phyloP scores from a whole-genome alignment of 495 filamentous ascomycete species.

The Penicillium egyptiacum region DNA sequence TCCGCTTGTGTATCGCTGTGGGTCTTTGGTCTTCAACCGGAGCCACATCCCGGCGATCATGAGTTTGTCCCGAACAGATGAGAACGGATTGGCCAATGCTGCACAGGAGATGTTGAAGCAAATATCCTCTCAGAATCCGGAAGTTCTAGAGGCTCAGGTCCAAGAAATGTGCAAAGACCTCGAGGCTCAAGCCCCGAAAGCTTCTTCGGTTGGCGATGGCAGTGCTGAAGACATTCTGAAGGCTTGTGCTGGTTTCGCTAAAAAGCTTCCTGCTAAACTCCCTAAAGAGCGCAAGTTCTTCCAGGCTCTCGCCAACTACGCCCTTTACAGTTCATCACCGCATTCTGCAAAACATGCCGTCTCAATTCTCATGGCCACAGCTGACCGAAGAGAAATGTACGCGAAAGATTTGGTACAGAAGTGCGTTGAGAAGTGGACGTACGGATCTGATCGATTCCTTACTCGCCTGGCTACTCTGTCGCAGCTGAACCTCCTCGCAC shows the following conservation, averaged over 20 bases:
- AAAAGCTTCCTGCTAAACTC: constrained; percentile 78
- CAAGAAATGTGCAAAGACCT: constrained; percentile 87
- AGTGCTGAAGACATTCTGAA: constrained; percentile 84
- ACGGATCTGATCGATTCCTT: constrained; percentile 73
- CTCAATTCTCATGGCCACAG: constrained; percentile 77
- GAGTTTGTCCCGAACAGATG: constrained; percentile 77
- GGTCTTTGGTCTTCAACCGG: constrained; percentile 85
- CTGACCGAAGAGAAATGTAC: constrained; percentile 81
- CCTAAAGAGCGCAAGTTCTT: constrained; percentile 82
- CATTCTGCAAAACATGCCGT: constrained; percentile 91
- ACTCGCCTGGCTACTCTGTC: constrained; percentile 79
- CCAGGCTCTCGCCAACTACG: constrained; percentile 75
- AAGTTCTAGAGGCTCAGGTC: constrained; percentile 87
- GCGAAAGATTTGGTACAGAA: constrained; percentile 78
- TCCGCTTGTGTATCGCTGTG: constrained; percentile 80
- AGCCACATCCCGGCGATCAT: constrained; percentile 91
- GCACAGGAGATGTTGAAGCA: constrained; percentile 92
- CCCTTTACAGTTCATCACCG: constrained; percentile 75
- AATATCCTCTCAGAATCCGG: constrained; percentile 83
- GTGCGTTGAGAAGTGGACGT: constrained; percentile 72
- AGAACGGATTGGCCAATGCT: constrained; percentile 68
- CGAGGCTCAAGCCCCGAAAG: constrained; percentile 72
- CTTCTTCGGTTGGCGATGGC: constrained; percentile 60
- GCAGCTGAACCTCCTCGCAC: constrained; percentile 78
- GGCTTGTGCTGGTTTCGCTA: constrained; percentile 86